Evolutionary conservation across 2,329 filamentous ascomycete genomes (phyloP), one percentile per base, ranked within the genome.

Genomic region (Aspergillus sp.): DNA sequence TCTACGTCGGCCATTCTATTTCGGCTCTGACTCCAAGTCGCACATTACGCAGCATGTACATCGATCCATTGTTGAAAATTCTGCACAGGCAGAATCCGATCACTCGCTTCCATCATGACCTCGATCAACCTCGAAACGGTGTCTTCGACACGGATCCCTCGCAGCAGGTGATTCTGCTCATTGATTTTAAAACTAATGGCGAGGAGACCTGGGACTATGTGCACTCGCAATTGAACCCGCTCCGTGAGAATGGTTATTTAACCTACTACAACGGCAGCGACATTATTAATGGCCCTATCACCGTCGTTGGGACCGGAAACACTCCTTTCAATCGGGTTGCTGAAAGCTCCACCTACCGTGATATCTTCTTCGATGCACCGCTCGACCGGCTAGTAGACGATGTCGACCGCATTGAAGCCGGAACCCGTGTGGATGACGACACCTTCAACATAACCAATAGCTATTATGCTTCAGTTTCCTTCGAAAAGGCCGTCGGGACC

Each of bases 311-410:
- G 41, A 82, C 82, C 0, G 82, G 82, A 4, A 79, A 83, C 59
- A 77, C 81, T 0, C 81, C 81, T 0, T 83, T 77, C 63, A 74
- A 81, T 44, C 68, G 78, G 37, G 66, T 84, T 35, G 72, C 71
- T 1, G 73, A 76, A 21, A 81, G 81, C 64, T 61, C 72, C 6
- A 78, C 76, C 1, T 79, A 82, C 65, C 76, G 81, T 25, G 81
- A 84, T 62, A 79, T 84, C 57, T 84, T 84, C 73, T 83, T 82
- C 68, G 82, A 84, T 62, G 81, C 82, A 0, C 82, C 81, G 1
- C 73, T 84, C 7, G 74, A 75, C 52, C 65, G 75, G 45, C 60
- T 78, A 39, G 63, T 69, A n/a, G 69, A 68, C 8, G 55, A 64
- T 14, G 47, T 54, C 25, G 23, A 48, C 39, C 50, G 35, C 6